Evolutionary conservation across 2,329 filamentous ascomycete species (phyloP).

Genomic region (Huntiella abstrusa): DNA sequence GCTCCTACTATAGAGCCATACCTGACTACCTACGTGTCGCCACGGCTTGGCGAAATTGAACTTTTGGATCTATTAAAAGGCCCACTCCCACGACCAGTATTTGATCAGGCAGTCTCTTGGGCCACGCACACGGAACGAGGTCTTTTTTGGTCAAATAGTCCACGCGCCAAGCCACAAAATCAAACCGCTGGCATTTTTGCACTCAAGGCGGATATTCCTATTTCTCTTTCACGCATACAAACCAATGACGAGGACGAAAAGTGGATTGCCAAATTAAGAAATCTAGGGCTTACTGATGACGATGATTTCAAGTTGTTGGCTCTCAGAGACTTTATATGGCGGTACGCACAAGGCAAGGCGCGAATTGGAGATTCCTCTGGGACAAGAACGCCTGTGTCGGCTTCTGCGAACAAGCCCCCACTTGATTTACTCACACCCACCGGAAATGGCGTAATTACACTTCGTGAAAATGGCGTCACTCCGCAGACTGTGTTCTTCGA

Average conservation of each 20-base stretch:
- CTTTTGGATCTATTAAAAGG: constrained; percentile 69
- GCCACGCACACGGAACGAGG: constrained; percentile 64
- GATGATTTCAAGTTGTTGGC: constrained; percentile 82
- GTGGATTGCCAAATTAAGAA: constrained; percentile 72
- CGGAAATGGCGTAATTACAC: constrained; percentile 21
- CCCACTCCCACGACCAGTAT: constrained; percentile 58
- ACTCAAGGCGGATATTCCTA: constrained; percentile 34
- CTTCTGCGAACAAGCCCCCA: constrained; percentile 20
- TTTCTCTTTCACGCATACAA: constrained; percentile 40
- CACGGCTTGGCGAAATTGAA: constrained; percentile 48
- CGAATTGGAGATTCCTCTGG: constrained; percentile 26
- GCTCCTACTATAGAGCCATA: constrained; percentile 66
- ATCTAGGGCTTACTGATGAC: constrained; percentile 60
- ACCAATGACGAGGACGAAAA: constrained; percentile 88
- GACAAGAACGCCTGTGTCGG: constrained; percentile 15
- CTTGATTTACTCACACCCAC: constrained; percentile 54
- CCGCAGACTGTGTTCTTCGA: constrained; percentile 88
- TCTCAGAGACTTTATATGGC: constrained; percentile 80
- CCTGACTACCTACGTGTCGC: constrained; percentile 51
- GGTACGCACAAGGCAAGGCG: constrained; percentile 53
- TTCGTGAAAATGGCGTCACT: constrained; percentile 32
- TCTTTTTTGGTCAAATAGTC: constrained; percentile 68
- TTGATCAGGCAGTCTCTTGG: constrained; percentile 77
- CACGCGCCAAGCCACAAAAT: constrained; percentile 40
- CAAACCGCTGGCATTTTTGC: constrained; percentile 30